A percentile compares a stretch with the other conserved stretches of the same genome.
These are phyloP conservation scores for Claviceps cyperi DNA, from an alignment of 2,329 filamentous ascomycete species.

Conservation along the genomic window DNA sequence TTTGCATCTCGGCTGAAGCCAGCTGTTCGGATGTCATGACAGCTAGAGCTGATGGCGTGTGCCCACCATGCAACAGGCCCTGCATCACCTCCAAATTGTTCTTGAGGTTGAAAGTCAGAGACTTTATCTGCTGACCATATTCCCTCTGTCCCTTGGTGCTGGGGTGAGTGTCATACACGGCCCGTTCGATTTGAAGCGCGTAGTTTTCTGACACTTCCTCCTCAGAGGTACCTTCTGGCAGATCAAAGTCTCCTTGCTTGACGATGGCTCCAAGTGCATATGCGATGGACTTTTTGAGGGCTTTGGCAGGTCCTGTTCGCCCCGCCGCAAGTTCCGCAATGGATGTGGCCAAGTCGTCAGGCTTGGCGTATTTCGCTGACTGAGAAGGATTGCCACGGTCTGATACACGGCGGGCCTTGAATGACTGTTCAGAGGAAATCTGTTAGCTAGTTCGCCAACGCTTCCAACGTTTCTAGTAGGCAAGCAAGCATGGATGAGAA, in stretches of 20 bases:
- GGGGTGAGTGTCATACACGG: constrained; percentile 42
- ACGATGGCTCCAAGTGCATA: constrained; percentile 51
- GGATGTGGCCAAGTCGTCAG: constrained; percentile 34
- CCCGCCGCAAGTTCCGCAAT: constrained; percentile 43
- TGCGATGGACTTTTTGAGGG: constrained; percentile 54
- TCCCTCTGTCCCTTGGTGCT: constrained; percentile 30
- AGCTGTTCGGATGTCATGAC: constrained; percentile 83
- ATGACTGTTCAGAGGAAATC: constrained; percentile 17
- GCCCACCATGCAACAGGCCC: constrained; percentile 55
- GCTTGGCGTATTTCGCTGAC: constrained; percentile 30
- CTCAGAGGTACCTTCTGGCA: constrained; percentile 48
- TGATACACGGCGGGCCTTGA: constrained; percentile 38
- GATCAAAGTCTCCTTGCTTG: constrained; percentile 47
- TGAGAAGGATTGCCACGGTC: constrained; percentile 28
- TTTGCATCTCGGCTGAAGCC: constrained; percentile 78
- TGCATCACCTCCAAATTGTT: constrained; percentile 67
- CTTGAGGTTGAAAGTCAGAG: constrained; percentile 76
- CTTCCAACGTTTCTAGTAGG: neutral
- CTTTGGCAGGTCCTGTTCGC: constrained; percentile 55
- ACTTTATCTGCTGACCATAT: constrained; percentile 52
- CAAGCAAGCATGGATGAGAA: too few species aligned
- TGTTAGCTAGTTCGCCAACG: neutral
- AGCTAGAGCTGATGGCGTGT: constrained; percentile 66
- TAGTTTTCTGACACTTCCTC: constrained; percentile 54
- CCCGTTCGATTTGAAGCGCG: constrained; percentile 68